These are phyloP conservation scores for Phytopythium mirpurense DNA, from an alignment of 352 stramenopile genomes.

Conservation along the genomic window DNA sequence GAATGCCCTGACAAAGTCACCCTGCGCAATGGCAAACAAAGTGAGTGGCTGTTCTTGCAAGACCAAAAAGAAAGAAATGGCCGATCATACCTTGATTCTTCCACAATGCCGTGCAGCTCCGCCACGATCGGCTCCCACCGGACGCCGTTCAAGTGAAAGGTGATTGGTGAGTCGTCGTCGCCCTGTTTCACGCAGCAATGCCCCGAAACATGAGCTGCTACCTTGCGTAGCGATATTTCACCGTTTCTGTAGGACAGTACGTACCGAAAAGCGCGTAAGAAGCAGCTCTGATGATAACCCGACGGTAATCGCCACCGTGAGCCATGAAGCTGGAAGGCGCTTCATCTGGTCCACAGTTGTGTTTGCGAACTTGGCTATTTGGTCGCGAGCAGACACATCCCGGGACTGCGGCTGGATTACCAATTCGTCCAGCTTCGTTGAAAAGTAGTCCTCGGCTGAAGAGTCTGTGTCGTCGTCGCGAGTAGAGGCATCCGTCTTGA, in stretches of 20 bases:
- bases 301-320: conserved; percentile 36
- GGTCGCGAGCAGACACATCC: conserved; percentile 1
- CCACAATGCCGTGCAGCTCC: conserved; percentile 46
- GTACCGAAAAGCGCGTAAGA: conserved; percentile 36
- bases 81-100: conserved; percentile 44
- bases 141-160: conserved; percentile 40
- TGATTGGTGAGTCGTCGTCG: conserved; percentile 30
- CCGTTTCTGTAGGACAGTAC: neutral
- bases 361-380: conserved; percentile 15
- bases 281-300: conserved; percentile 39
- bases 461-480: conserved; percentile 5
- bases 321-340: conserved; percentile 32
- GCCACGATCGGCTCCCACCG: conserved; percentile 33
- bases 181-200: conserved; percentile 24
- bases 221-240: neutral
- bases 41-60: neutral
- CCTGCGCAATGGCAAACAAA: conserved; percentile 16
- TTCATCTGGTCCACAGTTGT: conserved; percentile 17
- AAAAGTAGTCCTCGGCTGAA: conserved; percentile 11
- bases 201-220: neutral
- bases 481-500: neutral
- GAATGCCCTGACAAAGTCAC: conserved; percentile 55
- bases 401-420: conserved; percentile 1
- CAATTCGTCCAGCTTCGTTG: conserved; percentile 17
- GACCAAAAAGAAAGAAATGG: neutral